Base-by-base conservation (phyloP, 345 rosid genomes). In the Euphorbia tirucalli region DNA sequence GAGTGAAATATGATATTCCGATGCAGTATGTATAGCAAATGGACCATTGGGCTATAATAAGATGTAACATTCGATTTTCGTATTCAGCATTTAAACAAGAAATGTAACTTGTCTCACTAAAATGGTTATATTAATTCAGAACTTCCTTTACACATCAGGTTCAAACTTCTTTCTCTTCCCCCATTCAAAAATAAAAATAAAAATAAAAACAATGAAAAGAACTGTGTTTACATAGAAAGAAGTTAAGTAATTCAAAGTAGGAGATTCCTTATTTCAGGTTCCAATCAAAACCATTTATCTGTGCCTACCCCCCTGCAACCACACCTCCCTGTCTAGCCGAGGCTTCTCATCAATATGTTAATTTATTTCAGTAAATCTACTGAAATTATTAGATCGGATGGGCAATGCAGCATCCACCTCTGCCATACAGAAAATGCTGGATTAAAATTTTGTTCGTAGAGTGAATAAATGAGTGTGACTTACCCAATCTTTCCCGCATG, bases 401-500 rank as follows among this genome's bases (percentile, higher is more conserved):
- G 35, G 15, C 31, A 25, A 59, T 60, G 44, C 43, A 27, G 19
- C 44, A 58, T 56, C 37, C 61, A 11, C 9, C 21, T 48, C 64
- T 63, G 35, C 14, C 2, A 5, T 71, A 14, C 32, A 48, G 18
- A 49, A 61, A 41, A 48, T 7, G 13, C 5, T 16, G 18, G 7
- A 31, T 70, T 54, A 58, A 43, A 54, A 22, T 39, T 52, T 65
- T 13, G 22, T 44, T 4, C 32, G 57, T 58, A 25, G 52, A 41
- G 25, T 14, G 15, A 46, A 44, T 44, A 27, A 14, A 35, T 41
- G 37, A 61, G 64, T 24, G 31, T 44, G 41, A 50, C 84, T 78
- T 78, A 95, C 99, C 96, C 39, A 95, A 78, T 84, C 90, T 87
- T 48, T 18, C 75, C 78, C 89, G 85, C 88, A 92, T 86, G 62